Evolutionary conservation across 176 grass and related monocot genomes (phyloP), one percentile per base, ranked within the genome.

Genomic region (Cocos nucifera): DNA sequence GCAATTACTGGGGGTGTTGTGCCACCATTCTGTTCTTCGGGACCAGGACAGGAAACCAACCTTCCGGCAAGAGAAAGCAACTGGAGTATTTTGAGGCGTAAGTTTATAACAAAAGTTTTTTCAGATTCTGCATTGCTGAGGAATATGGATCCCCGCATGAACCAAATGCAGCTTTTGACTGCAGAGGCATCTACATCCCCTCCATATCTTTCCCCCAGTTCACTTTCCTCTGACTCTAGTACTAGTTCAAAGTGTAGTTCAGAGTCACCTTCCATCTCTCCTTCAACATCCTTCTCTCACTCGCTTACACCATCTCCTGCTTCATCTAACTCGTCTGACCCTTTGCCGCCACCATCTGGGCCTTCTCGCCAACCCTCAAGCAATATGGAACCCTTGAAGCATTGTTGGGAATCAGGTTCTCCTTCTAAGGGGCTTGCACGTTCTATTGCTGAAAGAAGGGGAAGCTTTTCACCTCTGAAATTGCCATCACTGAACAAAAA

Each of bases 361-460:
- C 86, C 80, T 62, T 84, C 91, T 55, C 78, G 87, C 58, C 76
- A 83, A 35, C 74, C 72, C 44, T 81, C 86, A 71, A 87, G 67
- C 59, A 84, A 74, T 1, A 19, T 70, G 51, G 69, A 82, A 52
- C 32, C 69, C 51, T 86, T 70, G 44, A 90, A 83, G 49, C 65
- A 69, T 79, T 58, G 57, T 51, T 17, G 69, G 56, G 69, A 73
- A 62, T 65, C 66, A 64, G 51, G 39, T 59, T 61, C 79, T 79
- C 79, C 78, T 50, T 80, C 82, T 50, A 87, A 72, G 73, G 18
- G 4, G 3, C 26, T 52, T 14, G 66, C 57, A 52, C 69, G 78
- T 22, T 98, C 88, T 23, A 92, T 98, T 79, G 88, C 88, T 56
- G 94, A 98, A 79, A 89, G 94, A 82, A 92, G 94, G 75, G 94